Evolutionary conservation across 805 yeast species (phyloP).

Genomic region (Cyberlindnera xishuangbannaensis): DNA sequence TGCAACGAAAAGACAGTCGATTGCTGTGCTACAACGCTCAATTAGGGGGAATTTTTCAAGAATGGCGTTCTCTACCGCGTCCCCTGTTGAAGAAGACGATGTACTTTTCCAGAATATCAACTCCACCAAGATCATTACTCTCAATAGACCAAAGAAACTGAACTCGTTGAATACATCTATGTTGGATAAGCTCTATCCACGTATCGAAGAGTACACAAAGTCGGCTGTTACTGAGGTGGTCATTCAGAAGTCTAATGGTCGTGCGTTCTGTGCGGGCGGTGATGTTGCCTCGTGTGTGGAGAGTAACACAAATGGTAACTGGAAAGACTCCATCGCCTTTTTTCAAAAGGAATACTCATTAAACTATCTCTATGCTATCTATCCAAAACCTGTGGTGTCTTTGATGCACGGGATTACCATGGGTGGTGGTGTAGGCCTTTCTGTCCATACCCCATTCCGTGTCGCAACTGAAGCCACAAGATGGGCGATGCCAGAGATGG

Average conservation of each 20-base stretch:
- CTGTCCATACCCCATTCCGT: slow-evolving; percentile 88
- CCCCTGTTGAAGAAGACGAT: too few species aligned
- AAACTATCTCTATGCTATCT: slow-evolving; percentile 76
- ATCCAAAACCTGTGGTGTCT: slow-evolving; percentile 79
- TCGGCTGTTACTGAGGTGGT: slow-evolving; percentile 59
- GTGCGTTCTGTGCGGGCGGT: slow-evolving; percentile 90
- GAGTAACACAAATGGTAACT: slow-evolving; percentile 42
- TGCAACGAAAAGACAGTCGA: too few species aligned
- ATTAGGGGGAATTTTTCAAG: too few species aligned
- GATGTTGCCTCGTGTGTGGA: slow-evolving; percentile 81
- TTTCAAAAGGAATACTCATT: slow-evolving; percentile 79
- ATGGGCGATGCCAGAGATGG: slow-evolving; percentile 97
- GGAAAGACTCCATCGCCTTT: slow-evolving; percentile 50
- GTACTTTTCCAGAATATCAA: slow-evolving; percentile 59
- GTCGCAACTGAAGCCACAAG: slow-evolving; percentile 87
- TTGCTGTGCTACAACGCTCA: too few species aligned
- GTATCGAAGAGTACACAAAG: slow-evolving; percentile 71
- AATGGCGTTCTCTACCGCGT: not conserved
- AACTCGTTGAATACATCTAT: slow-evolving; percentile 78
- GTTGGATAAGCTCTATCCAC: slow-evolving; percentile 66
- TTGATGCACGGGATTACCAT: slow-evolving; percentile 88
- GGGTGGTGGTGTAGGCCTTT: slow-evolving; percentile 97
- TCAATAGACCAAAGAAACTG: slow-evolving; percentile 77
- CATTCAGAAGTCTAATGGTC: slow-evolving; percentile 56
- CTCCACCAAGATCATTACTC: slow-evolving; percentile 64